Evolutionary conservation across 352 stramenopile genomes (phyloP).

Genomic region (Phytophthora fragariae): DNA sequence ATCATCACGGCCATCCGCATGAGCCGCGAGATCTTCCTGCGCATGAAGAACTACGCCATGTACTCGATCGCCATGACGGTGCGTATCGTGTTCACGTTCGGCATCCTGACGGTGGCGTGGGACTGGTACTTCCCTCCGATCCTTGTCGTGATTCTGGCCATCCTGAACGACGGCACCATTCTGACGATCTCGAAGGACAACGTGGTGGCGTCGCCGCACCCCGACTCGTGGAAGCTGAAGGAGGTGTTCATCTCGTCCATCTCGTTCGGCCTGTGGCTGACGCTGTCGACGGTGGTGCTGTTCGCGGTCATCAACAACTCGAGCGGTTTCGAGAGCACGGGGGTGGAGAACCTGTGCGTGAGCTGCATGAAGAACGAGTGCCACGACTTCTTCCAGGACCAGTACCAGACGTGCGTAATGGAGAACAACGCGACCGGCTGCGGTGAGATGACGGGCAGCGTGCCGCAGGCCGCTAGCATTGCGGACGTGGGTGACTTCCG

Average conservation of each 20-base stretch:
- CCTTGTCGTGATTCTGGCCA: slow-evolving; percentile 91
- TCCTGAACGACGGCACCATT: slow-evolving; percentile 92
- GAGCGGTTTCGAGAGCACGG: slow-evolving; percentile 54
- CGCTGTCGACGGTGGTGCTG: slow-evolving; percentile 51
- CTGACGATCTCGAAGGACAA: slow-evolving; percentile 86
- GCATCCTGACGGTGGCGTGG: slow-evolving; percentile 86
- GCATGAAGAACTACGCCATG: slow-evolving; percentile 94
- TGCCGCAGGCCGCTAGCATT: slow-evolving; percentile 40
- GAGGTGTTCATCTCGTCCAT: slow-evolving; percentile 77
- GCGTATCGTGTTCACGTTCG: slow-evolving; percentile 90
- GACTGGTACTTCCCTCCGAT: slow-evolving; percentile 91
- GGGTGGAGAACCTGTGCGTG: slow-evolving; percentile 69
- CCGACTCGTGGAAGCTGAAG: slow-evolving; percentile 77
- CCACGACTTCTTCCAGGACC: slow-evolving; percentile 62
- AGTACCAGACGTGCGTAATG: slow-evolving; percentile 61
- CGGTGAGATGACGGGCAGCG: slow-evolving; percentile 57
- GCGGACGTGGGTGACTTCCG: slow-evolving; percentile 51
- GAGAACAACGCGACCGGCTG: slow-evolving; percentile 51
- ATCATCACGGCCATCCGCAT: slow-evolving; percentile 93
- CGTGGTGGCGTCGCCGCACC: slow-evolving; percentile 62
- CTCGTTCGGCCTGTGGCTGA: slow-evolving; percentile 50
- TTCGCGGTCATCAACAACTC: slow-evolving; percentile 73
- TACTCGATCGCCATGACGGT: slow-evolving; percentile 92
- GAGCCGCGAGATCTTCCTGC: slow-evolving; percentile 89
- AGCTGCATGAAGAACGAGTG: slow-evolving; percentile 65